These are phyloP conservation scores for Amanita jacksonii DNA, from an alignment of 768 basidiomycete genomes.

Conservation along the genomic window DNA sequence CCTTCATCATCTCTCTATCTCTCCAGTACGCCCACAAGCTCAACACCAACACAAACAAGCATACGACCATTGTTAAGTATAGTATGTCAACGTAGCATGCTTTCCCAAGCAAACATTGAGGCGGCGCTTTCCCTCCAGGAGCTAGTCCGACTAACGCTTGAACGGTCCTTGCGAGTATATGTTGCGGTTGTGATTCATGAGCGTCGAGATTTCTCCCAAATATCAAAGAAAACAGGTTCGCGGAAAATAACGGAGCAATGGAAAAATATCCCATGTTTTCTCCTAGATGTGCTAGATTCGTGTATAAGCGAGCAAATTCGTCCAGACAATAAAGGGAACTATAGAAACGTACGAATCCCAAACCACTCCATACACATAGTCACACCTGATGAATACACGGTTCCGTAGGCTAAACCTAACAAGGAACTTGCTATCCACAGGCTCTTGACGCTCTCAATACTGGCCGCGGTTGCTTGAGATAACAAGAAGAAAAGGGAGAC, in stretches of 20 bases:
- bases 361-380: conserved; percentile 86
- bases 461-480: conserved; percentile 56
- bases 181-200: conserved; percentile 43
- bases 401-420: conserved; percentile 65
- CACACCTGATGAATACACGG: conserved; percentile 60
- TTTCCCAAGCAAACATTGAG: too few relatives aligned
- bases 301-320: not conserved
- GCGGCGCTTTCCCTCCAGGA: too few relatives aligned
- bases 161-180: too few relatives aligned
- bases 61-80: too few relatives aligned
- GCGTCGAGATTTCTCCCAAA: too few relatives aligned
- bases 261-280: conserved; percentile 83
- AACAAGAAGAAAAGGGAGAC: conserved; percentile 60
- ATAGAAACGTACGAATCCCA: conserved; percentile 72
- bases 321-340: not conserved
- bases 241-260: conserved; percentile 65
- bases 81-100: too few relatives aligned
- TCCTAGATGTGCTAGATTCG: conserved; percentile 45
- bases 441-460: conserved; percentile 43
- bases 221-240: conserved; percentile 80
- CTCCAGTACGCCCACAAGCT: too few relatives aligned
- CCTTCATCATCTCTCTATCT: too few relatives aligned
- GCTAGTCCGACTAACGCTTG: too few relatives aligned
- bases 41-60: too few relatives aligned
- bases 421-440: conserved; percentile 54